Evolutionary conservation across 306 rosid genomes (phyloP).

Genomic region (Malus fusca): DNA sequence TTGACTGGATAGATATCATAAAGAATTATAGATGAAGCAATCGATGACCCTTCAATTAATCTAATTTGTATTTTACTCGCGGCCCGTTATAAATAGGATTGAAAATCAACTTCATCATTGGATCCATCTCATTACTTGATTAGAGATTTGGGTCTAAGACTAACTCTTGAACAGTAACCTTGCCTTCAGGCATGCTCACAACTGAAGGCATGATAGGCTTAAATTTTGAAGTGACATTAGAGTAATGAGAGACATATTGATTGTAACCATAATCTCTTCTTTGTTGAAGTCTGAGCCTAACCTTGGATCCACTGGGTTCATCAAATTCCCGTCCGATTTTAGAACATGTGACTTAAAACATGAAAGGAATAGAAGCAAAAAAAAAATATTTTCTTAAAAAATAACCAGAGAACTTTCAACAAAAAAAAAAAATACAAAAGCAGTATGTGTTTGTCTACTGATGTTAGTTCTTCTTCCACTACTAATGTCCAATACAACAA

Average conservation of each 20-base stretch:
- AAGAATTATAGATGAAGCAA: slow-evolving; percentile 11
- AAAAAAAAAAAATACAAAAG: neutral
- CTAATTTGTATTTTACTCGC: neutral
- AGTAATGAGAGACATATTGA: slow-evolving; percentile 36
- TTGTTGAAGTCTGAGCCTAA: too few species aligned
- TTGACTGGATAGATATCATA: slow-evolving; percentile 25
- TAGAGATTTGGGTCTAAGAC: slow-evolving; percentile 3
- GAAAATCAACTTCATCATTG: neutral
- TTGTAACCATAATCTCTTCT: slow-evolving; percentile 23
- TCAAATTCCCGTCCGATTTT: too few species aligned
- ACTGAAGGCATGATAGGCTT: slow-evolving; percentile 39
- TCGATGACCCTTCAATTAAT: slow-evolving; percentile 9
- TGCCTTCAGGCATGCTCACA: slow-evolving; percentile 30
- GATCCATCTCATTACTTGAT: neutral
- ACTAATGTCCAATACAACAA: too few species aligned
- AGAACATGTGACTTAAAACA: too few species aligned
- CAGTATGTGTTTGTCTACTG: slow-evolving; percentile 1
- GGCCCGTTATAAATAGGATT: neutral
- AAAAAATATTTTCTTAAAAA: too few species aligned
- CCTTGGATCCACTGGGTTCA: too few species aligned
- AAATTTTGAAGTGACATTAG: slow-evolving; percentile 16
- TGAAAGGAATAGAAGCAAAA: too few species aligned
- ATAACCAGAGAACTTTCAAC: too few species aligned
- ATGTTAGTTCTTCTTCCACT: too few species aligned
- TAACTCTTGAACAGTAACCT: slow-evolving; percentile 6